A percentile compares a stretch with the other conserved stretches of the same genome.
These are phyloP conservation scores for Penicillium samsonianum DNA, from an alignment of 495 filamentous ascomycete genomes.

Conservation along the genomic window DNA sequence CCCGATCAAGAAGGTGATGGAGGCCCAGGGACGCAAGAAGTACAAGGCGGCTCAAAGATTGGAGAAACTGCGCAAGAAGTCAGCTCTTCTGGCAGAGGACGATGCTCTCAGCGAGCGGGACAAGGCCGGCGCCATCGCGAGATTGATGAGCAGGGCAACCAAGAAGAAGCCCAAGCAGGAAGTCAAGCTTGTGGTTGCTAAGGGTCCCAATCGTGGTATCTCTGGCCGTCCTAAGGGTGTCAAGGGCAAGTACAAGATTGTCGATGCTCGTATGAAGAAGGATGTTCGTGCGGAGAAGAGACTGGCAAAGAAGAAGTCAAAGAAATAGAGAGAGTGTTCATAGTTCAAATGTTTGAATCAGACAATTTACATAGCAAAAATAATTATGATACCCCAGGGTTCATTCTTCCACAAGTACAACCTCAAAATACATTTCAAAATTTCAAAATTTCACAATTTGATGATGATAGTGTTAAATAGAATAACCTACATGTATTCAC, in stretches of 20 bases:
- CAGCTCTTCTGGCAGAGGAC: slow-evolving; percentile 79
- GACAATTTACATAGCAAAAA: slow-evolving; percentile 21
- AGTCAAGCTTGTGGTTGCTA: slow-evolving; percentile 88
- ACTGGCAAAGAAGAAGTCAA: slow-evolving; percentile 62
- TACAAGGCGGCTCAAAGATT: slow-evolving; percentile 86
- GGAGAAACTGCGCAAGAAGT: slow-evolving; percentile 96
- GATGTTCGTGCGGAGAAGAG: slow-evolving; percentile 92
- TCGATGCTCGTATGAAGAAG: slow-evolving; percentile 97
- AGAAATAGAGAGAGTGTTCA: slow-evolving; percentile 28
- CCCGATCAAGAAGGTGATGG: slow-evolving; percentile 98
- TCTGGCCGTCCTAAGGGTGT: slow-evolving; percentile 78
- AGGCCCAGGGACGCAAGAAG: slow-evolving; percentile 95
- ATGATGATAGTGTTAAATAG: background rate
- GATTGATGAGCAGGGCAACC: slow-evolving; percentile 75
- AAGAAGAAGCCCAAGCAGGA: slow-evolving; percentile 84
- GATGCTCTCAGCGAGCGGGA: slow-evolving; percentile 92
- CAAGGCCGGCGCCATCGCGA: slow-evolving; percentile 81
- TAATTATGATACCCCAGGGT: slow-evolving; percentile 22
- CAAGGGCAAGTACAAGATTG: slow-evolving; percentile 99
- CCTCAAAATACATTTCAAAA: background rate
- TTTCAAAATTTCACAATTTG: background rate
- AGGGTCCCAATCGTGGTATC: slow-evolving; percentile 80
- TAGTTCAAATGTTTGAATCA: slow-evolving; percentile 19
- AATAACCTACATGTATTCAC: no score
- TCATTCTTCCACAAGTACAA: slow-evolving; percentile 5